Evolutionary conservation across 1,284 basidiomycete species (phyloP), one percentile per base, ranked within the genome.

Genomic region (Tylopilus sp.): DNA sequence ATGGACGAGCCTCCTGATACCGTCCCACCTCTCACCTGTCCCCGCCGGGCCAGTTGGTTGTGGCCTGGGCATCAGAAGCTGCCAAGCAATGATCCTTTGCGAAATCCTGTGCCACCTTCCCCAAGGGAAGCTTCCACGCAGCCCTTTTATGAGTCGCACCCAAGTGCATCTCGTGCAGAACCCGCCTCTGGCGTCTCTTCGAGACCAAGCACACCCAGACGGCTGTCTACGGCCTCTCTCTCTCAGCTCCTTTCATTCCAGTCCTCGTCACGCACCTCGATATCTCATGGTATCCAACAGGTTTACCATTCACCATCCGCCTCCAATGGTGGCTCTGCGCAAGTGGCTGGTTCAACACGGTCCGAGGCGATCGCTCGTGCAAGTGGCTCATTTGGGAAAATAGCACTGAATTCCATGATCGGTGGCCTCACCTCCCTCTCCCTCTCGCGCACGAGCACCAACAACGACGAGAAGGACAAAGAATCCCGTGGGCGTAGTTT

Each of bases 331-430:
- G 44, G 40, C 31, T 28, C 62, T 15, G 31, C 46, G 1, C 53
- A 48, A 21, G 40, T 44, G 0, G 13, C 52, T 8, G 36, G 44
- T 8, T 44, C 49, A 9, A 15, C 65, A 52, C 53, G 68, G 37
- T 60, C 66, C 4, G 74, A 73, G 11, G 43, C 55, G 38, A 54
- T 58, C 23, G 40, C 69, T 25, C 69, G 70, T 36, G 51, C 54
- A 23, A 58, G 69, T 15, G 76, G 75, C 46, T 78, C 81, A 0
- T 84, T 84, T 59, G 71, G 76, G 34, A 81, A 78, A 58, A 79
- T 77, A 69, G 77, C 84, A 0, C 71, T 88, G 46, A 80, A 76
- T 54, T 84, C 82, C 26, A 81, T 87, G 82, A 82, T 87, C 69
- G 79, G 79, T 21, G 80, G 79, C 1, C 71, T 86, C 23, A 80